Conservation (phyloP, 176 grass and related monocot genomes). For the Urochloa ruziziensis region DNA sequence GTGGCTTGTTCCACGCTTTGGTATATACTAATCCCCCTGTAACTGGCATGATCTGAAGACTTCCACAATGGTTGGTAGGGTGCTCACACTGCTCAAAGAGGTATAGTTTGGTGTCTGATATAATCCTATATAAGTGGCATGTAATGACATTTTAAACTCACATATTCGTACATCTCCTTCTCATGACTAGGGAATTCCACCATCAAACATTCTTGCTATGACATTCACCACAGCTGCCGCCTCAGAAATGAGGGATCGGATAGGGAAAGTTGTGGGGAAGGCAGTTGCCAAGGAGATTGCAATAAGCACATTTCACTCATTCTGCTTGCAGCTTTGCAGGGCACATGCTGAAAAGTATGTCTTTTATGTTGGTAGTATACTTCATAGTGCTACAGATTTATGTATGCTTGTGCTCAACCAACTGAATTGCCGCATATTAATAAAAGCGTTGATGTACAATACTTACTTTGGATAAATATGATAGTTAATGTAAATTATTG, state of each 20-base stretch:
- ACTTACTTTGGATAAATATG: background rate
- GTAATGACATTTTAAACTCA: constrained; percentile 20
- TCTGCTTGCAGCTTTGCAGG: constrained; percentile 92
- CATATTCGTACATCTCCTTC: constrained; percentile 21
- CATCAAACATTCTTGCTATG: constrained; percentile 87
- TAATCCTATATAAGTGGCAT: constrained; percentile 7
- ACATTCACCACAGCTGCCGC: constrained; percentile 92
- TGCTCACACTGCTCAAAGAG: constrained; percentile 88
- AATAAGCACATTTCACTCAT: constrained; percentile 97
- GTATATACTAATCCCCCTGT: constrained; percentile 13
- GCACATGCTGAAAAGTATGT: constrained; percentile 89
- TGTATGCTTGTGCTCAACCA: constrained; percentile 4
- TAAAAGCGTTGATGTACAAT: background rate
- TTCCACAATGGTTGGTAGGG: constrained; percentile 93
- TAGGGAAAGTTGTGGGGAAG: constrained; percentile 80
- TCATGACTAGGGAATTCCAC: constrained; percentile 55
- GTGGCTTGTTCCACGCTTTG: constrained; percentile 8
- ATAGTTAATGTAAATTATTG: background rate
- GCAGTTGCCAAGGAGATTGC: constrained; percentile 70
- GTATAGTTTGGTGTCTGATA: constrained; percentile 45
- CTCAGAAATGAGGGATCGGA: constrained; percentile 88
- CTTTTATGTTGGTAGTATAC: constrained; percentile 1
- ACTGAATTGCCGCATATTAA: background rate
- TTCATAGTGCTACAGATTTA: background rate
- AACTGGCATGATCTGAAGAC: constrained; percentile 60